phyloP scores from a whole-genome alignment of 352 stramenopile genomes.

The Phytopythium cucurbitacearum region DNA sequence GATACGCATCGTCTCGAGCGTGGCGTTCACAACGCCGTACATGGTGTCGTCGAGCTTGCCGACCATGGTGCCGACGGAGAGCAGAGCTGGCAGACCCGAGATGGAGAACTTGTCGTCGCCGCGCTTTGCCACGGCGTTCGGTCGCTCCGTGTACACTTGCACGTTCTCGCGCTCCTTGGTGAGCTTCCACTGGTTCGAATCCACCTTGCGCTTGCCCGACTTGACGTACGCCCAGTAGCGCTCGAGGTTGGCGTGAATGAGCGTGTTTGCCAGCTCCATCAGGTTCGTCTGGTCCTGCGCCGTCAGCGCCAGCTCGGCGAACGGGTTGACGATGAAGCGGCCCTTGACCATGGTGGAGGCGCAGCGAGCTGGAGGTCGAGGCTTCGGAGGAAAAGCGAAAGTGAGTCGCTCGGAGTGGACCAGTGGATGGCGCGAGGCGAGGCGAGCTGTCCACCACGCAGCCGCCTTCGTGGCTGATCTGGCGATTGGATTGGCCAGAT shows the following conservation, averaged over 20 bases:
- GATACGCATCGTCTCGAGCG: conserved; percentile 43
- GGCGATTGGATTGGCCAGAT: no score
- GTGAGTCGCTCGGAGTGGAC: not conserved
- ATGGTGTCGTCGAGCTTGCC: conserved; percentile 44
- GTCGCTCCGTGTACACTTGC: conserved; percentile 16
- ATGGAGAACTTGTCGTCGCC: conserved; percentile 18
- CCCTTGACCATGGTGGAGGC: conserved; percentile 18
- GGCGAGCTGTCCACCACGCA: no score
- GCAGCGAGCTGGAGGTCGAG: not conserved
- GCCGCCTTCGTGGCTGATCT: no score
- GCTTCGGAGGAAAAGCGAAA: not conserved
- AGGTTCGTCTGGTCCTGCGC: conserved; percentile 16
- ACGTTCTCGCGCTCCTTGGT: conserved; percentile 17
- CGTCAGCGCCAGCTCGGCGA: conserved; percentile 18
- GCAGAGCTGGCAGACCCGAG: conserved; percentile 25
- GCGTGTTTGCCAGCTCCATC: conserved; percentile 14
- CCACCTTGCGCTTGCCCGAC: conserved; percentile 24
- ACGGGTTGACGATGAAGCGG: conserved; percentile 25
- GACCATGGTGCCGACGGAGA: conserved; percentile 25
- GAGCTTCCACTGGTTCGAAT: conserved; percentile 16
- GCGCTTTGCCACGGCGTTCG: conserved; percentile 13
- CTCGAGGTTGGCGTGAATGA: conserved; percentile 19
- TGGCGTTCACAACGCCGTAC: conserved; percentile 39
- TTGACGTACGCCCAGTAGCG: conserved; percentile 24
- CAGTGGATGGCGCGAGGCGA: conserved; percentile 1